These are phyloP conservation scores for Sclerotinia borealis DNA, from an alignment of 2,329 filamentous ascomycete genomes.

Conservation along the genomic window DNA sequence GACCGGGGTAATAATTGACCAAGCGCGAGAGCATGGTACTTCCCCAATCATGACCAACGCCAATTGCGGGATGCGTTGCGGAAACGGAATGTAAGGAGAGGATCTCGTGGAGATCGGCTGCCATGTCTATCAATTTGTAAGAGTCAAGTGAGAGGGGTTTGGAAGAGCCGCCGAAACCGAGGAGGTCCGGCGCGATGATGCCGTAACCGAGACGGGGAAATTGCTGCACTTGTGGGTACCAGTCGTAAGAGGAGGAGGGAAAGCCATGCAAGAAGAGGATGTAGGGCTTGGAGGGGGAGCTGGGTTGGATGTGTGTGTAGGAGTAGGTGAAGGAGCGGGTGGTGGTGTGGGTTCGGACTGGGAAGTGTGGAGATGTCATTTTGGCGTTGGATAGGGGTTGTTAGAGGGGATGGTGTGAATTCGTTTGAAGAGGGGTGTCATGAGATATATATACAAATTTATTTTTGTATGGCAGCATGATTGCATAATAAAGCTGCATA, in stretches of 20 bases:
- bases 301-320: neutral
- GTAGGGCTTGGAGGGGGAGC: neutral
- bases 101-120: slow-evolving; percentile 33
- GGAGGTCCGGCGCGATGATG: slow-evolving; percentile 38
- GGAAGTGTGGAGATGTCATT: neutral
- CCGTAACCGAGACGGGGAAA: slow-evolving; percentile 36
- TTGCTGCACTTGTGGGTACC: slow-evolving; percentile 27
- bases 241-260: slow-evolving; percentile 42
- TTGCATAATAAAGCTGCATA: neutral
- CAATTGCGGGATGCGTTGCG: slow-evolving; percentile 7
- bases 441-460: neutral
- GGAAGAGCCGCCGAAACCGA: slow-evolving; percentile 35
- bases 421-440: neutral
- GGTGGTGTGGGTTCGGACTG: neutral
- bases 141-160: slow-evolving; percentile 28
- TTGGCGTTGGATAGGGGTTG: neutral
- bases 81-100: slow-evolving; percentile 27
- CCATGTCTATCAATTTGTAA: slow-evolving; percentile 31
- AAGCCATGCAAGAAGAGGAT: slow-evolving; percentile 45
- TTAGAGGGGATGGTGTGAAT: neutral
- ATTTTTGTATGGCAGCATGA: neutral
- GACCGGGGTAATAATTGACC: slow-evolving; percentile 11
- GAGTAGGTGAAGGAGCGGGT: slow-evolving; percentile 1
- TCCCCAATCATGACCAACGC: slow-evolving; percentile 27
- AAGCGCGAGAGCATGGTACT: slow-evolving; percentile 18